Base-by-base conservation (phyloP, 768 basidiomycete species). In the Nidularia pulvinata region DNA sequence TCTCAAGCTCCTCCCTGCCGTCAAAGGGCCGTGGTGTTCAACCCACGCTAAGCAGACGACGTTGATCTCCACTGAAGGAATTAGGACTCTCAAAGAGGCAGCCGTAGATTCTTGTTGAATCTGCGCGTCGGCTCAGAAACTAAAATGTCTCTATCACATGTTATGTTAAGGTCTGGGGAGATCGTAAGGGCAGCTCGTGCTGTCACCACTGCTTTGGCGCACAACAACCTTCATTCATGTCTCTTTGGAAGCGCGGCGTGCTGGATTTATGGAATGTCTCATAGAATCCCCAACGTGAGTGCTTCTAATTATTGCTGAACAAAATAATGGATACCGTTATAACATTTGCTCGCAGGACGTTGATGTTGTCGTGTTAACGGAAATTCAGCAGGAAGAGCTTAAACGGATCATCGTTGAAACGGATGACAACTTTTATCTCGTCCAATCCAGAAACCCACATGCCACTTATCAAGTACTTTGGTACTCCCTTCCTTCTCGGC, bases 231-330 rank as follows among this genome's bases (percentile, higher is more conserved):
- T 25, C 49, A 54, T 10, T 68, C 67, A 30, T 70, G 67, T 7
- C 59, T 75, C 11, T 74, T 74, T 50, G 75, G 75, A 7, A 71
- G 75, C 53, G 59, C 74, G 1, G 75, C 73, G 5, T 69, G 70
- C 46, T 69, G 65, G 49, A 56, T 75, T 2, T 77, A 74, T 55
- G 75, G 74, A 14, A 71, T 66, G 50, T 34, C 54, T 6, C 37
- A 42, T 44, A 64, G 75, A 7, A 56, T 55, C 52, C 75, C 75
- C 2, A 75, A 77, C 49, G 74, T 77, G 51, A 34, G 61, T 50
- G 11, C 48, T 46, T 10, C 14, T 2, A 9, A 34, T 3, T n/a
- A 32, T 22, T 42, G 19, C 49, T 11, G 19, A 32, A 2, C 33
- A 30, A 46, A 36, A 39, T 45, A 47, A 11, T 6, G 54, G 14